These are phyloP conservation scores for Cladosporium phlei DNA, from an alignment of 2,329 filamentous ascomycete genomes.

Conservation along the genomic window DNA sequence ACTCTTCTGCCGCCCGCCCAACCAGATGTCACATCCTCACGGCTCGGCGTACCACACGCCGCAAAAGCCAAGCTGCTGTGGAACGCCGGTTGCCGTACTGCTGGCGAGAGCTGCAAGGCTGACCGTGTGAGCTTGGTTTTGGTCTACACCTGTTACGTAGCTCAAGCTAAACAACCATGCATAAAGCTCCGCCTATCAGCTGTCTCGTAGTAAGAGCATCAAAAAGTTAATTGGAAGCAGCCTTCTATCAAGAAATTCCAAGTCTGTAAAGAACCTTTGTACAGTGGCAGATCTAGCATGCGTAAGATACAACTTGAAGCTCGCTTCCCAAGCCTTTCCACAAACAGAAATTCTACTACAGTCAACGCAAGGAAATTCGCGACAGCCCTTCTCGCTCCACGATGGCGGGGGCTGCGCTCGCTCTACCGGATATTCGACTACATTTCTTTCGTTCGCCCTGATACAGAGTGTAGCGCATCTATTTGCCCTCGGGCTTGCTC, in stretches of 20 bases:
- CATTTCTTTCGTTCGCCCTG: conserved; percentile 10
- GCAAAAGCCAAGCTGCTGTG: too few relatives aligned
- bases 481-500: conserved; percentile 37
- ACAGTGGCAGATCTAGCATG: conserved; percentile 14
- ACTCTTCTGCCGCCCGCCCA: too few relatives aligned
- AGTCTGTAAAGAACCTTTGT: conserved; percentile 13
- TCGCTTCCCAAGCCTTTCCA: not conserved
- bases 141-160: conserved; percentile 1
- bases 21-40: too few relatives aligned
- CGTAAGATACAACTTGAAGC: conserved; percentile 9
- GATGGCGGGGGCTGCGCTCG: not conserved
- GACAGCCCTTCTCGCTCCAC: not conserved
- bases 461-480: conserved; percentile 7
- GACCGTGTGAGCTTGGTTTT: not conserved
- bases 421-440: conserved; percentile 12
- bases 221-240: not conserved
- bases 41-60: too few relatives aligned
- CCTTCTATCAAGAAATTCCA: not conserved
- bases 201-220: not conserved
- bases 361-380: conserved; percentile 11
- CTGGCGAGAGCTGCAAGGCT: conserved; percentile 8
- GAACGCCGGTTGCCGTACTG: too few relatives aligned
- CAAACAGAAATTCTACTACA: conserved; percentile 10
- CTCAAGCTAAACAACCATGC: not conserved
- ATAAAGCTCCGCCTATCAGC: not conserved